Evolutionary conservation across 1,284 basidiomycete species (phyloP).

Genomic region (Stygiomarasmius scandens): DNA sequence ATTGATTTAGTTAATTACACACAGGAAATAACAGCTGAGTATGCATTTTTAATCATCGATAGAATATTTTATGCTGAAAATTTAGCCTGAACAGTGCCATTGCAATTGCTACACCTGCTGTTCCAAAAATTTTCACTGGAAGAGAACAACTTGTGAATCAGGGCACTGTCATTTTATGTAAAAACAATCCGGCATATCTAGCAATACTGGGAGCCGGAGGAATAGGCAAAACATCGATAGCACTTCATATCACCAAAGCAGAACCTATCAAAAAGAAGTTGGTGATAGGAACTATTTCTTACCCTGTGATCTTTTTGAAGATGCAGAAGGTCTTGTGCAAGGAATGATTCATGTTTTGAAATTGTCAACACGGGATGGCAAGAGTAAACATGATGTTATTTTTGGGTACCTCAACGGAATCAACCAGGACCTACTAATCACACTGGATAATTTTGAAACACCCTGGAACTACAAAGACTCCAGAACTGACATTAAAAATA

Average conservation of each 20-base stretch:
- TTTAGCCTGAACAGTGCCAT: no score
- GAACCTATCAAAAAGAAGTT: not conserved
- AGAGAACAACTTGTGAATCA: not conserved
- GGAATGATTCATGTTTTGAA: not conserved
- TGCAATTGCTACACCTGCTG: not conserved
- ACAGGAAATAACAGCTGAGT: no score
- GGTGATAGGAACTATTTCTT: not conserved
- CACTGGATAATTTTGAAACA: constrained; percentile 7
- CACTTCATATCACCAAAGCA: not conserved
- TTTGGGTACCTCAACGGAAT: not conserved
- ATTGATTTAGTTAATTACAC: no score
- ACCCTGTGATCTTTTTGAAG: constrained; percentile 1
- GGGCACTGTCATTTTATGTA: not conserved
- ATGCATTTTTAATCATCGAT: no score
- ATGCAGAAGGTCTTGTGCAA: not conserved
- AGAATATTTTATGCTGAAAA: no score
- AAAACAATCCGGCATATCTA: not conserved
- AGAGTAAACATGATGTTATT: not conserved
- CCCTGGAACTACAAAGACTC: not conserved
- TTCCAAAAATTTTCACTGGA: not conserved
- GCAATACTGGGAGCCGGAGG: constrained; percentile 2
- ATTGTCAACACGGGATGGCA: not conserved
- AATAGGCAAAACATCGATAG: constrained; percentile 3
- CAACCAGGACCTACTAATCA: not conserved
- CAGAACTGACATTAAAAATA: not conserved